Evolutionary conservation across 2,329 filamentous ascomycete species (phyloP), one percentile per base, ranked within the genome.

Genomic region (Septoria petroselini): DNA sequence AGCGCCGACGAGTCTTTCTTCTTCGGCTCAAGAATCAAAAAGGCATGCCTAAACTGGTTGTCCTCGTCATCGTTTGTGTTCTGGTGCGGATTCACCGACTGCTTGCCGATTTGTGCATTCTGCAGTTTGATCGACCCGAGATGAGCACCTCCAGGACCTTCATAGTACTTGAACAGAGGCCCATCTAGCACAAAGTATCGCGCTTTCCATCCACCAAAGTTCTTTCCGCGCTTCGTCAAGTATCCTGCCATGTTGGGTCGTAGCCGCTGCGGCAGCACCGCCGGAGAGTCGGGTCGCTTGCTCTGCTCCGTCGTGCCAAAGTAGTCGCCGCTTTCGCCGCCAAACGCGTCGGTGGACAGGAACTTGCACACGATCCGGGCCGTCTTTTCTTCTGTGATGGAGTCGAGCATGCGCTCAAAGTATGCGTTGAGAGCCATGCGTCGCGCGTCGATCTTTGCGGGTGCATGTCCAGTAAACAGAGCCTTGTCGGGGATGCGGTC

Each of bases 181-280:
- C 83, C 83, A 60, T 87, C 81, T 3, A 88, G 73, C 11, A 85
- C 76, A 62, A 87, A 87, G 62, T 82, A 86, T 50, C 84, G 74
- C 8, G 90, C 91, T 71, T 98, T 98, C 93, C 93, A 98, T 41
- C 93, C 93, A 43, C 93, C 93, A 71, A 98, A 98, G 64, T 97
- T 97, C 76, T 98, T 98, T 41, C 93, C 93, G 60, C 88, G 82
- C 73, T 98, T 98, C 1, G 93, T 97, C 41, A 98, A 74, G 68
- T 97, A 98, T 7, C 93, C 93, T 65, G 84, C 91, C 64, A 88
- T 89, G 52, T 84, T 77, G 7, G 85, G 82, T 41, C 83, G 81
- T 3, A 83, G 82, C 60, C 84, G 81, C 4, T 81, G 76, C 42
- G 23, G 42, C 3, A 21, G 14, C 12, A 35, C n/a, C 0, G 82